These are phyloP conservation scores for Xylaria sp. DNA, from an alignment of 2,329 filamentous ascomycete species.

Conservation along the genomic window DNA sequence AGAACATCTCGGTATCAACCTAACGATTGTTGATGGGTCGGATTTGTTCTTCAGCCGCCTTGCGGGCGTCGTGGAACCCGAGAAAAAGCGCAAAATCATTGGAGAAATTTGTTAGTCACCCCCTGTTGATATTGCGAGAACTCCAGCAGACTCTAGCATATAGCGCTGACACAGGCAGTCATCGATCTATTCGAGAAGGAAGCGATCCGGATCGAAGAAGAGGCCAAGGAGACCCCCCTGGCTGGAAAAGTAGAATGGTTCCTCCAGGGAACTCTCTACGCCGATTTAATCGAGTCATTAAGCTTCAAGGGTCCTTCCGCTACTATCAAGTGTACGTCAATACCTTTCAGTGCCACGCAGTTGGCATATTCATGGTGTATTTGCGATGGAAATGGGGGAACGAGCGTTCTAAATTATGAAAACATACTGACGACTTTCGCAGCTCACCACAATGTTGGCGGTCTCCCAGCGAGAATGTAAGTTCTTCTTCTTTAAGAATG, in stretches of 20 bases:
- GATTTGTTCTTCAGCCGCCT: conserved; percentile 82
- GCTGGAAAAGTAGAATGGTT: conserved; percentile 87
- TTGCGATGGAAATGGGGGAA: neutral
- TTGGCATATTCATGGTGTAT: neutral
- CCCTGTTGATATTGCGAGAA: too few relatives aligned
- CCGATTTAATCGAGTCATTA: conserved; percentile 58
- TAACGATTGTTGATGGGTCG: conserved; percentile 85
- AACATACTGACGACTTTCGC: conserved; percentile 30
- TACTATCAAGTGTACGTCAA: conserved; percentile 58
- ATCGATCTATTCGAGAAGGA: conserved; percentile 87
- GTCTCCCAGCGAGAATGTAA: conserved; percentile 53
- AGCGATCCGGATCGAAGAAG: conserved; percentile 75
- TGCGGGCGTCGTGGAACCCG: conserved; percentile 79
- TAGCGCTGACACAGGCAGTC: conserved; percentile 56
- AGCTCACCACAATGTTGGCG: conserved; percentile 60
- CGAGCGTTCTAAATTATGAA: neutral
- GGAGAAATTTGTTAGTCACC: conserved; percentile 66
- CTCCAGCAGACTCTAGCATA: conserved; percentile 24
- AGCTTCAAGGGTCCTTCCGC: conserved; percentile 61
- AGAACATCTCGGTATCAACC: conserved; percentile 85
- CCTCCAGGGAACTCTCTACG: conserved; percentile 85
- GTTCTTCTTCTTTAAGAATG: neutral
- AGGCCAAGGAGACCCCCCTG: conserved; percentile 71
- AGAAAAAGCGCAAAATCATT: conserved; percentile 92
- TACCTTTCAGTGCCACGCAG: neutral